These are phyloP conservation scores for Xylariomycetidae sp. DNA, from an alignment of 2,329 filamentous ascomycete species.

Conservation along the genomic window DNA sequence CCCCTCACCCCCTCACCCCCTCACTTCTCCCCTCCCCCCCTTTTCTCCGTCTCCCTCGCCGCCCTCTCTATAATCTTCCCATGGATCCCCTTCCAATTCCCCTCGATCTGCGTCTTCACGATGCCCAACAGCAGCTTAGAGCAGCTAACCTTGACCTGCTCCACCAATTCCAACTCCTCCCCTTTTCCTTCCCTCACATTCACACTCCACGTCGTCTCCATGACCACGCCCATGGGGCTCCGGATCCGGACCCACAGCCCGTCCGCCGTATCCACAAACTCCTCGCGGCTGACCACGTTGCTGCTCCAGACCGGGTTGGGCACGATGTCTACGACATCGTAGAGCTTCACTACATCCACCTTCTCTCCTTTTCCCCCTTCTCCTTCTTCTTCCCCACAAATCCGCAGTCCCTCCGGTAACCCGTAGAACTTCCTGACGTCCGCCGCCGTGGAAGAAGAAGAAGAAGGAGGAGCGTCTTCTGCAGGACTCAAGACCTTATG, in stretches of 20 bases:
- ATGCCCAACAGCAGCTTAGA: slow-evolving; percentile 44
- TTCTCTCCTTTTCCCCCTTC: slow-evolving; percentile 1
- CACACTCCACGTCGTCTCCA: slow-evolving; percentile 48
- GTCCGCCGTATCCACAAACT: slow-evolving; percentile 45
- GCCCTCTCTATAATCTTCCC: slow-evolving; percentile 40
- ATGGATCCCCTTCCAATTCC: slow-evolving; percentile 46
- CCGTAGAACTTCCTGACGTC: slow-evolving; percentile 23
- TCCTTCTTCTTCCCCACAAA: slow-evolving; percentile 1
- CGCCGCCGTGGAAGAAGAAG: slow-evolving; percentile 15
- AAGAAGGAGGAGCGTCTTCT: slow-evolving; percentile 17
- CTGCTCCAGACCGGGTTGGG: slow-evolving; percentile 53
- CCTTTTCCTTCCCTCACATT: slow-evolving; percentile 26
- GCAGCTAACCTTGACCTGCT: slow-evolving; percentile 46
- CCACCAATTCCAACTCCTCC: slow-evolving; percentile 38
- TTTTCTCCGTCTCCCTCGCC: slow-evolving; percentile 21
- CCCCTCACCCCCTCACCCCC: no score
- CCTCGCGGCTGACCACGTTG: slow-evolving; percentile 48
- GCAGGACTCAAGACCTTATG: slow-evolving; percentile 22
- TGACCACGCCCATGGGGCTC: slow-evolving; percentile 45
- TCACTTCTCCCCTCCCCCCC: no score
- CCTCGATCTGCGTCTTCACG: slow-evolving; percentile 47
- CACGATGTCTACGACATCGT: slow-evolving; percentile 47
- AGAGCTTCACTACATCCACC: slow-evolving; percentile 31
- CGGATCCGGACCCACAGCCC: slow-evolving; percentile 49
- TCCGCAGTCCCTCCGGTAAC: slow-evolving; percentile 16